Percentiles rank a stretch among this genome's conserved stretches.
These are phyloP conservation scores for Theobroma grandiflorum DNA, from an alignment of 441 rosid species.

Conservation along the genomic window DNA sequence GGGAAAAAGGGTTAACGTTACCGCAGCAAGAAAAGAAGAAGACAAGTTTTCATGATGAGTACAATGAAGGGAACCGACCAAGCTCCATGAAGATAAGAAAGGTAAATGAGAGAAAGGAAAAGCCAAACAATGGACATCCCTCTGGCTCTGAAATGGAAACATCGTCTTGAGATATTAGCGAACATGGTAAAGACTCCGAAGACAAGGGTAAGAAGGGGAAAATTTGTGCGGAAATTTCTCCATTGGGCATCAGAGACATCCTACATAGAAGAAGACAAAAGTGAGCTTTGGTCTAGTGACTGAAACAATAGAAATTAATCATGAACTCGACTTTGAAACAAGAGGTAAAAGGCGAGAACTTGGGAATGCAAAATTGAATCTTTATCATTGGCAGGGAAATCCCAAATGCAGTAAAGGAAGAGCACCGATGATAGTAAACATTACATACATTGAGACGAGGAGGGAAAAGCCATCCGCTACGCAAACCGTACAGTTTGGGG, in stretches of 20 bases:
- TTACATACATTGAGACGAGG: conserved; percentile 57
- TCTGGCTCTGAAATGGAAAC: conserved; percentile 52
- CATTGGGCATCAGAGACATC: conserved; percentile 92
- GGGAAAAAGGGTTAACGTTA: conserved; percentile 16
- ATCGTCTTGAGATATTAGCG: conserved; percentile 52
- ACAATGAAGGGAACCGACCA: conserved; percentile 54
- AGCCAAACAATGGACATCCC: conserved; percentile 88
- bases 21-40: conserved; percentile 20
- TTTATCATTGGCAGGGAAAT: not conserved
- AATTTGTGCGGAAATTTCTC: conserved; percentile 87
- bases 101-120: conserved; percentile 68
- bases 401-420: not conserved
- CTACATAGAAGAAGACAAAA: conserved; percentile 36
- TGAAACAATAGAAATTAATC: not conserved
- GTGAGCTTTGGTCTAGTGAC: not conserved
- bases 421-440: not conserved
- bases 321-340: not conserved
- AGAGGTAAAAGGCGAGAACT: not conserved
- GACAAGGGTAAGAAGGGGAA: conserved; percentile 71
- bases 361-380: too few species aligned
- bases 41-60: not conserved
- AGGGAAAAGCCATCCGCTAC: conserved; percentile 72
- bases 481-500: conserved; percentile 66
- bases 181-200: conserved; percentile 63
- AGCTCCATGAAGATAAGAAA: conserved; percentile 85